phyloP scores from a whole-genome alignment of 2,329 filamentous ascomycete genomes.

The Nigrospora oryzae region DNA sequence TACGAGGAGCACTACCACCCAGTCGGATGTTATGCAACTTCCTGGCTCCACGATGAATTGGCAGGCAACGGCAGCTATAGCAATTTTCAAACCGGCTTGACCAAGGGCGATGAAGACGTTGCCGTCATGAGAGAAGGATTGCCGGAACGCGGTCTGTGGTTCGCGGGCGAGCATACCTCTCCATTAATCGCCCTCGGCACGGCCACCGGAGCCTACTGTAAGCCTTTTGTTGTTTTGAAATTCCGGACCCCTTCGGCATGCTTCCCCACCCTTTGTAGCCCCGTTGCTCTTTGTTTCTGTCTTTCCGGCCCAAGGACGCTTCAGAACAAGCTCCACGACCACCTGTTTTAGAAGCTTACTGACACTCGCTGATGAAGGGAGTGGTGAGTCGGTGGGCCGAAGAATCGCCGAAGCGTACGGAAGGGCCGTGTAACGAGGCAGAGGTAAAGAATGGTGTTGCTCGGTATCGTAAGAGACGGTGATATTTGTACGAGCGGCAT shows the following conservation, averaged over 20 bases:
- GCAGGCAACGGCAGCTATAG: constrained; percentile 77
- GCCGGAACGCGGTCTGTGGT: constrained; percentile 65
- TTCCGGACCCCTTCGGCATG: too few species aligned
- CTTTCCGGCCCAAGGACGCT: neutral
- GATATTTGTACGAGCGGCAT: too few species aligned
- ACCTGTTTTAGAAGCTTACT: neutral
- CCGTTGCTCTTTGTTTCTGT: too few species aligned
- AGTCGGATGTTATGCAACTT: constrained; percentile 55
- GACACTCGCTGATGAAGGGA: neutral
- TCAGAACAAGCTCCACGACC: too few species aligned
- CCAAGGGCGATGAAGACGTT: constrained; percentile 64
- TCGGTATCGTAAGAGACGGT: too few species aligned
- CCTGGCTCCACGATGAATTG: constrained; percentile 71
- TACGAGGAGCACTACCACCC: constrained; percentile 58
- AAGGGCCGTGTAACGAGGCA: neutral
- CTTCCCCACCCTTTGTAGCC: too few species aligned
- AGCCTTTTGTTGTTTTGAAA: too few species aligned
- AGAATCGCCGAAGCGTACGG: constrained; percentile 5
- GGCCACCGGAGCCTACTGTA: constrained; percentile 78
- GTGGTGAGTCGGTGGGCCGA: constrained; percentile 3
- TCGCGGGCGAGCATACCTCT: constrained; percentile 85
- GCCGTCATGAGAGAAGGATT: constrained; percentile 53
- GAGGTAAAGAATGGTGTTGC: too few species aligned
- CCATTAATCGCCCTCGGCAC: constrained; percentile 86
- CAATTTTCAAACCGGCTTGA: constrained; percentile 74